A percentile compares a stretch with the other conserved stretches of the same genome.
phyloP scores from a whole-genome alignment of 805 yeast species.

The Komagataella ulmi region DNA sequence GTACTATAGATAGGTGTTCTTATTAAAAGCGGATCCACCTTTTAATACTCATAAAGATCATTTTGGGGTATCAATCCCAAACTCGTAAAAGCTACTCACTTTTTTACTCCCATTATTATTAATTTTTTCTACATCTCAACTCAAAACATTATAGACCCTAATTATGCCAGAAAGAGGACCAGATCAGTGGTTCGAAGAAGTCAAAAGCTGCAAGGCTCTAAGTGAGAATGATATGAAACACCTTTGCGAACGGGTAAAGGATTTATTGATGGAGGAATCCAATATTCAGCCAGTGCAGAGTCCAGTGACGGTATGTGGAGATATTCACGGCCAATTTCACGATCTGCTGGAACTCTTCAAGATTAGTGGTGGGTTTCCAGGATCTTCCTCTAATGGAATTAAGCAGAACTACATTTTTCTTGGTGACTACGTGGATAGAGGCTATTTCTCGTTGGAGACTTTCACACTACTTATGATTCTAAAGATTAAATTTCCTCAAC shows the following conservation, averaged over 20 bases:
- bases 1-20: background rate
- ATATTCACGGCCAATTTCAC: slow-evolving; percentile 96
- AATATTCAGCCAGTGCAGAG: slow-evolving; percentile 88
- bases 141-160: background rate
- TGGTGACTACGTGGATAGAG: slow-evolving; percentile 96
- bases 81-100: background rate
- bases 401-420: slow-evolving; percentile 60
- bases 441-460: slow-evolving; percentile 91
- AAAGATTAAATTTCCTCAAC: slow-evolving; percentile 59
- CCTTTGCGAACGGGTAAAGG: slow-evolving; percentile 90
- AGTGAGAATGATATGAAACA: slow-evolving; percentile 94
- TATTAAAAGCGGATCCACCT: background rate
- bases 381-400: slow-evolving; percentile 32
- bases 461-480: slow-evolving; percentile 88
- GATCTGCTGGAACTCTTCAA: slow-evolving; percentile 84
- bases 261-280: slow-evolving; percentile 88
- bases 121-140: background rate
- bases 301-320: slow-evolving; percentile 95
- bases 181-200: slow-evolving; percentile 91
- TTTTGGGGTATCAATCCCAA: background rate
- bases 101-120: background rate
- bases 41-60: background rate
- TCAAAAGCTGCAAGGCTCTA: slow-evolving; percentile 77
- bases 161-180: slow-evolving; percentile 70
- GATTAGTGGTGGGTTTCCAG: slow-evolving; percentile 87